These are phyloP conservation scores for Leccinum ponderosum DNA, from an alignment of 1,284 basidiomycete species.

Conservation along the genomic window DNA sequence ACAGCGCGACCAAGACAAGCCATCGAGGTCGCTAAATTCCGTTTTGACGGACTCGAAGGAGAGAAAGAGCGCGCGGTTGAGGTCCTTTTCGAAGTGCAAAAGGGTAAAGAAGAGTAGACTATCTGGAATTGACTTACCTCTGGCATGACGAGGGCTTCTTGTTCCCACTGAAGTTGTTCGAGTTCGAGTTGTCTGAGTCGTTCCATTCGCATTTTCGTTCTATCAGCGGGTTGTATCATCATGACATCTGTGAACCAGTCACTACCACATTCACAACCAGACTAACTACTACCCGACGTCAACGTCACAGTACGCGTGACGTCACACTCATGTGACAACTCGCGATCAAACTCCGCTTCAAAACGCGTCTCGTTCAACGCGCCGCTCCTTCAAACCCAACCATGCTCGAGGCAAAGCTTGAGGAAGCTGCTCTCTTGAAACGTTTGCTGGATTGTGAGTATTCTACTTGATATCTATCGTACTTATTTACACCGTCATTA, in stretches of 20 bases:
- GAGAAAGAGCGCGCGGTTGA: constrained; percentile 38
- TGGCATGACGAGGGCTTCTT: constrained; percentile 50
- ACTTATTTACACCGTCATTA: too few relatives aligned
- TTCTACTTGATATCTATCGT: too few relatives aligned
- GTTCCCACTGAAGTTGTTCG: constrained; percentile 49
- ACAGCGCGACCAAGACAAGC: constrained; percentile 42
- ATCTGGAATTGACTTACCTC: constrained; percentile 35
- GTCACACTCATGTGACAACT: constrained; percentile 26
- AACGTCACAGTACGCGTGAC: constrained; percentile 27
- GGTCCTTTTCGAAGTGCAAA: constrained; percentile 34
- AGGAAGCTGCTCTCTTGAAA: constrained; percentile 83
- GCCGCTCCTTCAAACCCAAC: constrained; percentile 16
- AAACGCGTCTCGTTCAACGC: constrained; percentile 21
- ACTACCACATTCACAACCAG: too few relatives aligned
- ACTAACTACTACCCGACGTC: too few relatives aligned
- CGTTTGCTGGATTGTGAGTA: constrained; percentile 70
- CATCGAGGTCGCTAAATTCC: constrained; percentile 51
- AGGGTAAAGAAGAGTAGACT: background rate
- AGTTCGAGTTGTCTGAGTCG: constrained; percentile 38
- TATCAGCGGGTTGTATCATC: constrained; percentile 15
- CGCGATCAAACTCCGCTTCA: constrained; percentile 38
- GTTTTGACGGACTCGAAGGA: constrained; percentile 47
- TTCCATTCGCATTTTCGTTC: constrained; percentile 33
- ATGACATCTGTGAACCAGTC: too few relatives aligned
- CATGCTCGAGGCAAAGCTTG: constrained; percentile 91